Percentiles rank a stretch among this genome's conserved stretches.
phyloP scores from a whole-genome alignment of 192 early-diverging fungal species.

The Polychytrium aggregatum region DNA sequence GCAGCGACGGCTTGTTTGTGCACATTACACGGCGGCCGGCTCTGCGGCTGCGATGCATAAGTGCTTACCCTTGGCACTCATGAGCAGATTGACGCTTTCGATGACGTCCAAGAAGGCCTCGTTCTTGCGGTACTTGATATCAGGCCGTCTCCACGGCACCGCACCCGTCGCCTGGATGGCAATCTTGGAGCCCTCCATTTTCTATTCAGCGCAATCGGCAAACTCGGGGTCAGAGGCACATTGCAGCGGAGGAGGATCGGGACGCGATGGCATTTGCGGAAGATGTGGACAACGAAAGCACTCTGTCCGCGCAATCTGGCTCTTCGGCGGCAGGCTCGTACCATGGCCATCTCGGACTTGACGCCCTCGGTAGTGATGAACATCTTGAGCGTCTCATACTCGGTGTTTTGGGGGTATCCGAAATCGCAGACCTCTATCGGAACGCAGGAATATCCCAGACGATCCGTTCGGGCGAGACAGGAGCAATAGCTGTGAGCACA shows the following conservation, averaged over 20 bases:
- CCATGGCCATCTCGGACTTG: slow-evolving; percentile 55
- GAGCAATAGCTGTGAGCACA: no score
- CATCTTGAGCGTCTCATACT: slow-evolving; percentile 39
- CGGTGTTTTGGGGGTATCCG: slow-evolving; percentile 83
- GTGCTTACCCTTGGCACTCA: slow-evolving; percentile 74
- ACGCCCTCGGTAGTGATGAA: slow-evolving; percentile 97
- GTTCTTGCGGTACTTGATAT: slow-evolving; percentile 94
- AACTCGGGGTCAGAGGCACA: not conserved
- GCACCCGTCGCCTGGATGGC: slow-evolving; percentile 95
- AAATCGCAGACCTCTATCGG: slow-evolving; percentile 45
- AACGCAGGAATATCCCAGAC: not conserved
- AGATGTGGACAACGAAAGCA: no score
- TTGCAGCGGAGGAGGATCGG: not conserved
- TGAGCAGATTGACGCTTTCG: slow-evolving; percentile 86
- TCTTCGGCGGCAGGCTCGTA: slow-evolving; percentile 4
- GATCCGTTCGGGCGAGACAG: no score
- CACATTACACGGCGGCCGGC: no score
- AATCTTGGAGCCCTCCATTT: slow-evolving; percentile 49
- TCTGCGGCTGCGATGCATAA: no score
- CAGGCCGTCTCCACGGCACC: slow-evolving; percentile 83
- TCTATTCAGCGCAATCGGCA: not conserved
- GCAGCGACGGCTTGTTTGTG: no score
- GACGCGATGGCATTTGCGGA: no score
- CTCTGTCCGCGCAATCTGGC: no score
- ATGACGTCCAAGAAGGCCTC: slow-evolving; percentile 99